Base-by-base conservation (phyloP, 257 asterid genomes). In the Fraxinus quadrangulata region DNA sequence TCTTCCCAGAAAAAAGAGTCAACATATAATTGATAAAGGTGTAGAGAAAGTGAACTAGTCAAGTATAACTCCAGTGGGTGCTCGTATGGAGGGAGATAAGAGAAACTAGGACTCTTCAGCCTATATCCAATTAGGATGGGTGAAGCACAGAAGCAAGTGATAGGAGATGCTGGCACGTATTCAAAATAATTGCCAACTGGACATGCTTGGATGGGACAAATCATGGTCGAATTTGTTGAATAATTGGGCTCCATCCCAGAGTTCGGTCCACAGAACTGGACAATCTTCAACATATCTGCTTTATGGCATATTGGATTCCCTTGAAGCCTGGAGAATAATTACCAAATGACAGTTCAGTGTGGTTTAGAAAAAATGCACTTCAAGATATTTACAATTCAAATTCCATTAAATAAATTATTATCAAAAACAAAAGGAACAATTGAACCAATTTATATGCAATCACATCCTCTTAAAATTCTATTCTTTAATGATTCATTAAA, bases 101-200 rank as follows among this genome's bases (percentile, higher is more conserved):
- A 87, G 73, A 87, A 82, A 67, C 90, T 87, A 74, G 90, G 88
- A 79, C 90, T 87, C 80, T 87, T 87, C 30, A 87, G 81, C 61
- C 90, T 77, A 70, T 87, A 84, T 75, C 90, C 88, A 39, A 87
- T 84, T 82, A 85, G 77, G 72, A 87, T 72, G 26, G 90, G 90
- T 67, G 90, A 81, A 39, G 90, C 87, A 79, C 90, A 87, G 71
- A 83, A 87, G 88, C 90, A 87, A 16, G 81, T 80, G 72, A 68
- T 19, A 54, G 90, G 87, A 74, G 87, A 81, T 28, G 70, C 84
- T 13, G 84, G 83, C 40, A 79, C 88, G 81, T 81, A 84, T 81
- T 87, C 90, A 30, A 72, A 87, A 71, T 83, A 78, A 72, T 82
- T 81, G 72, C 82, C 87, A n/a, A 74, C 74, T 0, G 88, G 90